Evolutionary conservation across 1,284 basidiomycete species (phyloP), one percentile per base, ranked within the genome.

Genomic region (Rhodofomes roseus): DNA sequence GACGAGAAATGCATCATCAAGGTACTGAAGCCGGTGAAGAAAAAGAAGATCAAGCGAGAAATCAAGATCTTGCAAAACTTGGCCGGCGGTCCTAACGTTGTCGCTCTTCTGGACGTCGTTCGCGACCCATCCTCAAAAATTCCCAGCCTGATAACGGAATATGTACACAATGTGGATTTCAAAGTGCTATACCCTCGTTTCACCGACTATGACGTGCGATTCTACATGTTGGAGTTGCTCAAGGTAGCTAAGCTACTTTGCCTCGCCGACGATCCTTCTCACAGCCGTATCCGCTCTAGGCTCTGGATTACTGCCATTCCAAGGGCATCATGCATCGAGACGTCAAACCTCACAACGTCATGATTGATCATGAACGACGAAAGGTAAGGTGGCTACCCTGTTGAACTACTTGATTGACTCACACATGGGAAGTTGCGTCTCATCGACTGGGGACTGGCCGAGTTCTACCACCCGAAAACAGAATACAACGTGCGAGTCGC

Each of bases 31-130:
- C 97, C 97, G 0, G 96, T 99, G 54, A 98, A 99, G 84, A 98
- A 98, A 86, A 98, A 98, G 86, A 99, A 99, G 81, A 98, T 99
- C 78, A 98, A 98, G 81, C 86, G 96, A 63, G 96, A 99, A 79
- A 98, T 99, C 77, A 98, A 99, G 82, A 98, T 99, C 68, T 77
- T 99, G 40, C 95, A 97, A 76, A 98, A 98, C 75, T 82, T 98
- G 23, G 93, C 95, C 0, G 96, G 96, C 29, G 97, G 97, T 22
- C 96, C 96, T 73, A 99, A 90, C 79, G 89, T 83, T 65, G 86
- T 91, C 74, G 96, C 81, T 70, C 82, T 99, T 54, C 80, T 98
- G 63, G 96, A 99, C 71, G 95, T 98, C 64, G 97, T 99, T 60
- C 87, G 97, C 64, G 96, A 98, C 74, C 86, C 85, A 60, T 85